Conservation (phyloP, 441 rosid genomes). For the Erodium moschatum region DNA sequence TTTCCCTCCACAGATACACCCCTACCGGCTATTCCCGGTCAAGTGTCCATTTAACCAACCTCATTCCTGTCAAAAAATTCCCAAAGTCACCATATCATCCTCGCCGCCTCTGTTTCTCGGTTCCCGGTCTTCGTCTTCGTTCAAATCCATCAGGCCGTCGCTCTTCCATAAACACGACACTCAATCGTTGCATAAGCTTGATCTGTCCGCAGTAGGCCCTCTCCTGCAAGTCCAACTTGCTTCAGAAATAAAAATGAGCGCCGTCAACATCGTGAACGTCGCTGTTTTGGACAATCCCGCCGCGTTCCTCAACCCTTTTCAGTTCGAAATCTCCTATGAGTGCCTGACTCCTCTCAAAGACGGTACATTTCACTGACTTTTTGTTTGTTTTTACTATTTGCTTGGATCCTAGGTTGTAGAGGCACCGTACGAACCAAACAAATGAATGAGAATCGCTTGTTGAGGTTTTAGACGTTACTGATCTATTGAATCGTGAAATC, state of each 20-base stretch:
- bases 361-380: slow-evolving; percentile 33
- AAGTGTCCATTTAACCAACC: neutral
- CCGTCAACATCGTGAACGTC: slow-evolving; percentile 79
- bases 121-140: slow-evolving; percentile 14
- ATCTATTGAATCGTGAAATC: neutral
- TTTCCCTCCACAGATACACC: slow-evolving; percentile 21
- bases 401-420: neutral
- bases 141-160: neutral
- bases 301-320: slow-evolving; percentile 70
- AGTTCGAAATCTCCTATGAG: slow-evolving; percentile 95
- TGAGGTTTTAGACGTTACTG: neutral
- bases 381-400: neutral
- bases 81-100: neutral
- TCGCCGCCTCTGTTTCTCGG: neutral
- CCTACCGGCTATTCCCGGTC: slow-evolving; percentile 21
- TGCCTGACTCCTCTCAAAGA: slow-evolving; percentile 89
- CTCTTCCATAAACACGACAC: neutral
- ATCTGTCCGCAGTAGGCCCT: neutral
- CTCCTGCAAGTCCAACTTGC: neutral
- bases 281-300: slow-evolving; percentile 87
- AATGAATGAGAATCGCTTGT: neutral
- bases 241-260: slow-evolving; percentile 49
- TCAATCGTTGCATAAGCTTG: neutral
- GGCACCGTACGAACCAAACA: too few relatives aligned
- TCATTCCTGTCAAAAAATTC: too few relatives aligned